Evolutionary conservation across 148 eudicot species (phyloP), one percentile per base, ranked within the genome.

Genomic region (Amaranthus cruentus): DNA sequence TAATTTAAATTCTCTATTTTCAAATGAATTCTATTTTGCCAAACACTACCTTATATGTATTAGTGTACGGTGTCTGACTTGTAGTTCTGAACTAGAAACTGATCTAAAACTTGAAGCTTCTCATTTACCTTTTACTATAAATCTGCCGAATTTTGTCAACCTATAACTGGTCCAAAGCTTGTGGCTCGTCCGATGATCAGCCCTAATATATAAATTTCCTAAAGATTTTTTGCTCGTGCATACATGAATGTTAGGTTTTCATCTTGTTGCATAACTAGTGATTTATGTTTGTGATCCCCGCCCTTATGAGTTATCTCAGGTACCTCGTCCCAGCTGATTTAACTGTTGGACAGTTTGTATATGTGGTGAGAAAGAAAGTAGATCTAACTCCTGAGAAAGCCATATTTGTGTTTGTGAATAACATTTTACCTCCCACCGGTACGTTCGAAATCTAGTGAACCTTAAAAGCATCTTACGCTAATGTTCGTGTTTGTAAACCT

Each of bases 281-380:
- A 47, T n/a, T 7, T 7, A 66, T 15, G 54, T 66, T 15, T 49
- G 50, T 12, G 69, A 8, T 66, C 7, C 69, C 8, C 44, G 10
- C 7, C 18, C 28, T 69, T 57, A 38, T 64, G 18, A 68, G 43
- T 28, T 57, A 8, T 63, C 75, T 79, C 74, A 86, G 89, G 72
- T 86, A 83, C 73, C 84, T 86, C 3, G 89, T 86, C 21, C 87
- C 87, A 44, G 87, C 89, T 61, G 87, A 86, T 56, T 61, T 83
- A 73, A 81, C 87, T 38, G 89, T 86, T 43, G 89, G 89, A 49
- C 89, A 86, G 75, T 86, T 86, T 66, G 89, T 86, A 46, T 83
- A 86, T 73, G 89, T 86, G 73, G 84, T 86, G 61, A 76, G 89
- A 60, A 86, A 86, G 75, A 75, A 85, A 83, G 81, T 86, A 13